Base-by-base conservation (phyloP, 2,329 filamentous ascomycete species). In the Ceratocystis albifundus region DNA sequence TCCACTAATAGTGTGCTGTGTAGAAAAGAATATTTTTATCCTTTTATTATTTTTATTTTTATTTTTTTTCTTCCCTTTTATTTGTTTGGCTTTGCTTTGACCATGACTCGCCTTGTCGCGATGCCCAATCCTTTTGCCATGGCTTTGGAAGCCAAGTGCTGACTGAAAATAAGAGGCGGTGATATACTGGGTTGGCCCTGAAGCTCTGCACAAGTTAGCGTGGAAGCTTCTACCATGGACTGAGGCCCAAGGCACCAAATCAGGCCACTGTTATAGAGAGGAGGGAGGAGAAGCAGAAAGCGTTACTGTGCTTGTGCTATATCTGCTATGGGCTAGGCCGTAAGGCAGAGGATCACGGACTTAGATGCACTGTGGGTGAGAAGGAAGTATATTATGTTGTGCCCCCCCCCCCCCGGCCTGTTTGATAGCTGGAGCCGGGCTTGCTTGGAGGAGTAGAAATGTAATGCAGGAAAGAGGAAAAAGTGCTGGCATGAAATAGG, bases 141-240 rank as follows among this genome's bases (percentile, higher is more conserved):
- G 36, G 36, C 10, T 41, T 41, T 41, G 10, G 36, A 41, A 41
- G 36, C 36, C 10, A 41, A 41, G 36, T 41, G 36, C 10, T 41
- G 36, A 8, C 15, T 65, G 32, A 61, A 45, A 57, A 59, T 59
- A 61, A 57, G 64, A 65, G 53, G 50, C 64, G 48, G 41, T 65
- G 48, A 41, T 59, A 59, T 65, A 46, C 20, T 46, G 28, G 64
- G 15, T 3, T 10, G 59, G 12, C 36, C 48, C 48, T 50, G 17
- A 22, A 20, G 22, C n/a, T 50, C 48, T 65, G 12, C 36, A 41
- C 36, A 41, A 41, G 36, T 59, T 48, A 48, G 55, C 53, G 53
- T 25, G 48, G 10, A 41, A 50, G 48, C 48, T 50, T 50, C 48
- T 50, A 50, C 20, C 48, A 50, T 22, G 48, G 48, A 50, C 15